Conservation (phyloP, 164 flowering plant genomes). For the Aristolochia californica region DNA sequence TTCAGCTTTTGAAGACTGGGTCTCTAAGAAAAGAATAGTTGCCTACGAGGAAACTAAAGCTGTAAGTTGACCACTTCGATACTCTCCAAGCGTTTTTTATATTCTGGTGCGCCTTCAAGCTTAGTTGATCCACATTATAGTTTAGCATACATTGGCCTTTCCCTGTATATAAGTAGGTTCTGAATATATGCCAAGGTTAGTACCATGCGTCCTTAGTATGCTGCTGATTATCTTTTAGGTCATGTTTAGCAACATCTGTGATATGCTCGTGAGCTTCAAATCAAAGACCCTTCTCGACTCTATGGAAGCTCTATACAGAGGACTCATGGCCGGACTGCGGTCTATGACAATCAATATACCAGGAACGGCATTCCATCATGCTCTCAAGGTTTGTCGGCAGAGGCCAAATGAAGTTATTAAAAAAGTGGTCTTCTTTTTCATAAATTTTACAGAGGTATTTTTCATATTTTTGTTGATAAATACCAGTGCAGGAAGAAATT, state of each 20-base stretch:
- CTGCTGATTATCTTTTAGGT: conserved; percentile 2
- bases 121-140: too few relatives aligned
- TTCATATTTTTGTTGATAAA: neutral
- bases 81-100: too few relatives aligned
- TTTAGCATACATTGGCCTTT: too few relatives aligned
- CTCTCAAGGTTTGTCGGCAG: conserved; percentile 6
- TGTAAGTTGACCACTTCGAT: neutral
- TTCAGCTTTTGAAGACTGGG: conserved; percentile 10
- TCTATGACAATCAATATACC: conserved; percentile 12
- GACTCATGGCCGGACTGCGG: conserved; percentile 14
- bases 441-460: neutral
- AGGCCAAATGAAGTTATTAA: neutral
- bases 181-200: too few relatives aligned
- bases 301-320: conserved; percentile 11
- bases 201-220: too few relatives aligned
- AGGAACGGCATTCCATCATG: conserved; percentile 13
- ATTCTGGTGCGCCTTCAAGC: too few relatives aligned
- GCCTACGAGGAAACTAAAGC: conserved; percentile 11
- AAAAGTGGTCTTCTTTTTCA: neutral
- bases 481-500: conserved; percentile 12
- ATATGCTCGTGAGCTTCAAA: conserved; percentile 12
- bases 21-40: conserved; percentile 5
- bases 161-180: too few relatives aligned
- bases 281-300: conserved; percentile 3
- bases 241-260: conserved; percentile 12